Evolutionary conservation across 1,284 basidiomycete species (phyloP).

Genomic region (Cutaneotrichosporon arboriforme): DNA sequence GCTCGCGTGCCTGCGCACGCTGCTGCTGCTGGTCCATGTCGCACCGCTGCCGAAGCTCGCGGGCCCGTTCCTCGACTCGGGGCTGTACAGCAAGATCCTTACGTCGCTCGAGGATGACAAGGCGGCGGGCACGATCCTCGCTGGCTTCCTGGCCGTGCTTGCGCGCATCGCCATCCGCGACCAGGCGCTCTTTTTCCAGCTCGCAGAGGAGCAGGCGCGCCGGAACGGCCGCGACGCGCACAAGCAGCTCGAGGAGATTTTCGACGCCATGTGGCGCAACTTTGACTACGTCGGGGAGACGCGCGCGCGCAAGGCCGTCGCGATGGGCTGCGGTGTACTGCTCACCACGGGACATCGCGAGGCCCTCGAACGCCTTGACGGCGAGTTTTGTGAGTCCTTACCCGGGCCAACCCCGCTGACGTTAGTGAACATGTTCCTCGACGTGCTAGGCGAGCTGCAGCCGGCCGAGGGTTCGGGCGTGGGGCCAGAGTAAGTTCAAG

Average conservation of each 20-base stretch:
- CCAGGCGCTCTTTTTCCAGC: constrained; percentile 37
- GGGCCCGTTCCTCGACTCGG: constrained; percentile 32
- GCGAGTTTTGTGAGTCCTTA: constrained; percentile 42
- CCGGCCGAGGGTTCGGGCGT: constrained; percentile 48
- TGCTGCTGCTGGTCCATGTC: constrained; percentile 32
- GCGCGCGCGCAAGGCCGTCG: constrained; percentile 43
- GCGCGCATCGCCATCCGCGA: constrained; percentile 41
- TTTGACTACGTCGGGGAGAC: constrained; percentile 48
- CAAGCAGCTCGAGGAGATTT: constrained; percentile 39
- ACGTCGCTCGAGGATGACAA: constrained; percentile 46
- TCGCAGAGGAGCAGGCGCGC: constrained; percentile 36
- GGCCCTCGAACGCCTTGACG: constrained; percentile 55
- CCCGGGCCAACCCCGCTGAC: constrained; percentile 59
- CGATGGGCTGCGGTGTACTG: constrained; percentile 43
- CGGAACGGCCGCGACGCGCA: constrained; percentile 22
- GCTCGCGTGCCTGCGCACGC: constrained; percentile 28
- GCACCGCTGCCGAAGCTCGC: constrained; percentile 33
- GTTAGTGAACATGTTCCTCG: constrained; percentile 81
- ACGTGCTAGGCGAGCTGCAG: constrained; percentile 81
- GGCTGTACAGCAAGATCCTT: constrained; percentile 42
- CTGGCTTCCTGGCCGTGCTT: constrained; percentile 40
- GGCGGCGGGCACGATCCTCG: constrained; percentile 41
- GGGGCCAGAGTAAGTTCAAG: constrained; percentile 30
- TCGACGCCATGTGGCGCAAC: constrained; percentile 48
- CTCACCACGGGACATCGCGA: constrained; percentile 65